Percentiles rank a stretch among this genome's conserved stretches.
Evolutionary conservation across 768 basidiomycete genomes (phyloP).

Genomic region (Leccinum longicurvipes): DNA sequence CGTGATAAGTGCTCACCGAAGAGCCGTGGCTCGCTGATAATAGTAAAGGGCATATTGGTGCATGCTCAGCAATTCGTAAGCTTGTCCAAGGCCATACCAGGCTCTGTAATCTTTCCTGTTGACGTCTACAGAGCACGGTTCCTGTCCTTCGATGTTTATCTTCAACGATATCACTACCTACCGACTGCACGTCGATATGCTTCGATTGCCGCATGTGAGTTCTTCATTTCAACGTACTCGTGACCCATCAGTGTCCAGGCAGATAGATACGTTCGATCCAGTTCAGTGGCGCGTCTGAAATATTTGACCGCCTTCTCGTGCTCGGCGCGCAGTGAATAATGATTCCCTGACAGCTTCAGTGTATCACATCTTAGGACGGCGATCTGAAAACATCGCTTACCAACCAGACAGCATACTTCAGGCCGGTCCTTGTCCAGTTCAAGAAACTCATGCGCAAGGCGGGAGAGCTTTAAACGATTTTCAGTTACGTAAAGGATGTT

Average conservation of each 20-base stretch:
- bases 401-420: constrained; percentile 94
- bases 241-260: constrained; percentile 99
- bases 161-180: constrained; percentile 36
- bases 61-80: constrained; percentile 96
- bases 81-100: constrained; percentile 98
- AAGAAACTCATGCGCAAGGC: constrained; percentile 88
- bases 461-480: constrained; percentile 82
- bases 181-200: constrained; percentile 95
- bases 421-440: constrained; percentile 89
- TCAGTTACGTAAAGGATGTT: constrained; percentile 97
- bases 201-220: constrained; percentile 98
- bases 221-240: constrained; percentile 98
- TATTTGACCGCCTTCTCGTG: constrained; percentile 96
- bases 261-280: constrained; percentile 91
- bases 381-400: constrained; percentile 41
- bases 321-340: constrained; percentile 89
- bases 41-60: constrained; percentile 95
- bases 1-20: constrained; percentile 52
- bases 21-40: constrained; percentile 91
- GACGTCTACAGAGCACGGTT: constrained; percentile 56
- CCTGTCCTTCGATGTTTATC: background rate
- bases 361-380: background rate
- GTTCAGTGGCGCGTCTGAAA: constrained; percentile 90
- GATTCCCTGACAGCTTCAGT: constrained; percentile 66
- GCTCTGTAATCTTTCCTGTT: constrained; percentile 96